Evolutionary conservation across 202 grass and related monocot genomes (phyloP).

Genomic region (Brachypodium distachyon): DNA sequence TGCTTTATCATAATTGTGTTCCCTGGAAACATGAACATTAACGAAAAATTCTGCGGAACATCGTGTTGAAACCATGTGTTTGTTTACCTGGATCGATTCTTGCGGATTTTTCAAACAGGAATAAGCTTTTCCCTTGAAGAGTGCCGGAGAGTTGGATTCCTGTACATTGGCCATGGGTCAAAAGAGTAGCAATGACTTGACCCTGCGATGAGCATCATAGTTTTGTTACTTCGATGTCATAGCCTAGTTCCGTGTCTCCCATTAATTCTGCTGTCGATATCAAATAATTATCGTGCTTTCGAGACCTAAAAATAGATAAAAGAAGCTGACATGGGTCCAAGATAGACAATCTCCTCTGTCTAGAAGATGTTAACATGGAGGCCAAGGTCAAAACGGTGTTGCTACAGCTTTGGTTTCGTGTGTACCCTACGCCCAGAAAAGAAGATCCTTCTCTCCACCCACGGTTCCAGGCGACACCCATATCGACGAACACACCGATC

Average conservation of each 20-base stretch:
- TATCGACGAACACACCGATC: background rate
- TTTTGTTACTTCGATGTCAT: background rate
- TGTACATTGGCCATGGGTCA: background rate
- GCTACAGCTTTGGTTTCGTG: background rate
- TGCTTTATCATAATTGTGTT: background rate
- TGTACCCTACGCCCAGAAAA: background rate
- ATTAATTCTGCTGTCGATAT: background rate
- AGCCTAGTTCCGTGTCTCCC: background rate
- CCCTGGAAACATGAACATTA: background rate
- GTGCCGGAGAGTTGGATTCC: background rate
- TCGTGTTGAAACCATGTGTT: background rate
- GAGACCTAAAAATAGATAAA: background rate
- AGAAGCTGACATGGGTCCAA: background rate
- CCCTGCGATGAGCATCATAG: background rate
- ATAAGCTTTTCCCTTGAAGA: background rate
- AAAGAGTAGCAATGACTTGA: background rate
- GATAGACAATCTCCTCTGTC: background rate
- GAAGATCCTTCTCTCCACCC: background rate
- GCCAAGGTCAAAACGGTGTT: background rate
- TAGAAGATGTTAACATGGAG: background rate
- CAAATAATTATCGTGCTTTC: background rate
- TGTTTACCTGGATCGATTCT: background rate
- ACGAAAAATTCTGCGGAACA: background rate
- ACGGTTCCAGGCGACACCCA: background rate
- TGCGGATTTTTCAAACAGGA: background rate